phyloP scores from a whole-genome alignment of 2,329 filamentous ascomycete genomes.

The Nannizziopsis arthrosporioides region DNA sequence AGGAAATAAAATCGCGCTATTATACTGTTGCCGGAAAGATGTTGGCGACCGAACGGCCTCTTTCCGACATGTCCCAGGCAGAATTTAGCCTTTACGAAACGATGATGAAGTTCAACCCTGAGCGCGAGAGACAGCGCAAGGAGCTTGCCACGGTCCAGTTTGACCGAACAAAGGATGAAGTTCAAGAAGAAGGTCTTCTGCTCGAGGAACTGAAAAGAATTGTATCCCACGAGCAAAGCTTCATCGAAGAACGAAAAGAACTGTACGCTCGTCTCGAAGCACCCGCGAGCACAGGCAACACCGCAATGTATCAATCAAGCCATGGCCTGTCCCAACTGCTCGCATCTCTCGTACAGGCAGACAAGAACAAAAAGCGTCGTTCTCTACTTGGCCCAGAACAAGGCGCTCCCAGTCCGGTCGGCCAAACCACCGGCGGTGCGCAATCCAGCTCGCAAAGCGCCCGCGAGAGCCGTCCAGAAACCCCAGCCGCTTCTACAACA shows the following conservation, averaged over 20 bases:
- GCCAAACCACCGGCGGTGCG: slow-evolving; percentile 35
- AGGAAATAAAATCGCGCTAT: slow-evolving; percentile 84
- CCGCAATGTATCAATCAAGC: slow-evolving; percentile 67
- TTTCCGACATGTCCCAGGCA: slow-evolving; percentile 72
- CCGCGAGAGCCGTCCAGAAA: slow-evolving; percentile 24
- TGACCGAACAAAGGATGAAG: slow-evolving; percentile 70
- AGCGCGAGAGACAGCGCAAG: slow-evolving; percentile 69
- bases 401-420: slow-evolving; percentile 40
- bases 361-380: slow-evolving; percentile 82
- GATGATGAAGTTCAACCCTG: slow-evolving; percentile 75
- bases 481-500: slow-evolving; percentile 29
- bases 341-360: slow-evolving; percentile 67
- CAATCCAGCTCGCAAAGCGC: slow-evolving; percentile 26
- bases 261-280: slow-evolving; percentile 79
- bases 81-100: slow-evolving; percentile 76
- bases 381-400: slow-evolving; percentile 53
- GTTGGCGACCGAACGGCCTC: slow-evolving; percentile 67
- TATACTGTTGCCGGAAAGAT: slow-evolving; percentile 76
- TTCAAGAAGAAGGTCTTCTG: slow-evolving; percentile 80
- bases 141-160: slow-evolving; percentile 71
- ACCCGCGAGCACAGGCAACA: slow-evolving; percentile 57
- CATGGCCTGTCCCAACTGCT: slow-evolving; percentile 67
- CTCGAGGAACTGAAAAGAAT: slow-evolving; percentile 88
- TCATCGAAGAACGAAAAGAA: slow-evolving; percentile 79
- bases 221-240: slow-evolving; percentile 68